These are phyloP conservation scores for Mucor plumbeus DNA, from an alignment of 371 early-diverging fungal species.

Conservation along the genomic window DNA sequence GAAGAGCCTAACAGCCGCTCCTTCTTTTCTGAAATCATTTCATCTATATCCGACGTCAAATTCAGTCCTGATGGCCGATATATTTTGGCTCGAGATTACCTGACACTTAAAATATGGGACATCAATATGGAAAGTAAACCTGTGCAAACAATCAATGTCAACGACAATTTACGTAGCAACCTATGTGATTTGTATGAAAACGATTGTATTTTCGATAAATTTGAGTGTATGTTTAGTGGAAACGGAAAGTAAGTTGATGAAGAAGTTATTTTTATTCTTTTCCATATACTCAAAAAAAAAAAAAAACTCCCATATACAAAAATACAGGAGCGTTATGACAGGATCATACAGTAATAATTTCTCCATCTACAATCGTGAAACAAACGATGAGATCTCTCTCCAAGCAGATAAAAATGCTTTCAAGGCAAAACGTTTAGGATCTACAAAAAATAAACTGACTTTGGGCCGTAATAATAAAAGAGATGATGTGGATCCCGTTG, in stretches of 20 bases:
- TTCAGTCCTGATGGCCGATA: conserved; percentile 96
- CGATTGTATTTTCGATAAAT: conserved; percentile 99
- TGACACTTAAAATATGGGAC: conserved; percentile 97
- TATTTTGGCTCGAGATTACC: conserved; percentile 95
- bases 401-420: conserved; percentile 98
- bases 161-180: conserved; percentile 92
- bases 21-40: conserved; percentile 98
- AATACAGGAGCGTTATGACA: conserved; percentile 76
- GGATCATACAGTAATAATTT: conserved; percentile 98
- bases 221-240: conserved; percentile 96
- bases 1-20: conserved; percentile 94
- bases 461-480: conserved; percentile 66
- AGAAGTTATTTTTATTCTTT: background rate
- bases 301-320: background rate
- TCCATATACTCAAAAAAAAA: background rate
- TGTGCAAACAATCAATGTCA: conserved; percentile 92
- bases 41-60: conserved; percentile 95
- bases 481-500: conserved; percentile 81
- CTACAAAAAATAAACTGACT: conserved; percentile 55
- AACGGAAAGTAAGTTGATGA: conserved; percentile 65
- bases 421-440: conserved; percentile 85
- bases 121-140: conserved; percentile 95
- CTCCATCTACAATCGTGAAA: conserved; percentile 83
- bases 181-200: conserved; percentile 98
- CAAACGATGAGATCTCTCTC: conserved; percentile 81